Base-by-base conservation (phyloP, 768 basidiomycete species). In the Floccularia luteovirens region DNA sequence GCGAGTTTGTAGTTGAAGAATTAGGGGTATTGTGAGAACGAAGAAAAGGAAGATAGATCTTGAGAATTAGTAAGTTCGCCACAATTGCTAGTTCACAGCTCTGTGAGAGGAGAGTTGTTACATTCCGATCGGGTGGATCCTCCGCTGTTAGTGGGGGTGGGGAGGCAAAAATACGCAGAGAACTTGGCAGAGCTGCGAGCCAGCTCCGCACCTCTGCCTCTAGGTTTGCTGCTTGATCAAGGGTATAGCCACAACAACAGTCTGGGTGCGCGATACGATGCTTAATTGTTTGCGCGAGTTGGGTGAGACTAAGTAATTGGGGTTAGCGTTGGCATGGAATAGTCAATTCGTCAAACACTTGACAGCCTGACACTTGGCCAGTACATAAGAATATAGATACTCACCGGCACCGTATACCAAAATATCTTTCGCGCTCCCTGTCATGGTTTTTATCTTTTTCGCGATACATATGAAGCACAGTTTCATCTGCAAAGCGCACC, bases 21-120 rank as follows among this genome's bases (percentile, higher is more conserved):
- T 36, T 45, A 16, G 38, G 25, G 0, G 48, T 34, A 14, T 28
- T 28, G 8, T 8, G 35, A 6, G 51, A 50, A 2, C 66, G 62
- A 44, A 86, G 57, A 57, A 86, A 83, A 0, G 86, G 85, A n/a
- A 77, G 52, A 53, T 80, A 87, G 4, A 75, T 61, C 56, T 75
- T 77, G 46, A 86, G 59, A 39, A 83, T 63, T 38, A 88, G 53
- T 27, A 75, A 59, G 47, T 84, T 69, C 3, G 78, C 76, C 37
- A 74, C 63, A 31, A 83, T 70, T 1, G 70, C 67, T 36, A 87
- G 59, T 47, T 84, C 77, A 58, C 73, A 74, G 28, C 72, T 69
- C 50, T 82, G 74, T 41, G 48, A 24, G 28, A 44, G 49, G 12
- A 43, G 33, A 31, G 39, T 32, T 14, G 27, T n/a, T n/a, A n/a